These are phyloP conservation scores for Reticulascus tulasneorum DNA, from an alignment of 2,329 filamentous ascomycete genomes.

Conservation along the genomic window DNA sequence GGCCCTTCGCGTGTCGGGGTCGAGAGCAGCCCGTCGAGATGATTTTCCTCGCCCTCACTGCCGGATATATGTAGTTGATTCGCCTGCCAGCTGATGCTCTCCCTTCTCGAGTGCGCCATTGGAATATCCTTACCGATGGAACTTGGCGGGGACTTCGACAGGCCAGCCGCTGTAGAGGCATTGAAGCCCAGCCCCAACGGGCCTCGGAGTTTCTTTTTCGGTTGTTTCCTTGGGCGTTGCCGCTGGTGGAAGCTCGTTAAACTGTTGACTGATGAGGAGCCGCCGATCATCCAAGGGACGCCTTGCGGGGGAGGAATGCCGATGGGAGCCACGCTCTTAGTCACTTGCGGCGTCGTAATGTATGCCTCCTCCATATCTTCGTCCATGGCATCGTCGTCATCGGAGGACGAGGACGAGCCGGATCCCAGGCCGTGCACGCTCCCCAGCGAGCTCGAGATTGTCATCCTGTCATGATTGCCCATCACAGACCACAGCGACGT, in stretches of 20 bases:
- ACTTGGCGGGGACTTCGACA: constrained; percentile 73
- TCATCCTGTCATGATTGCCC: constrained; percentile 64
- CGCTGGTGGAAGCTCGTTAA: constrained; percentile 81
- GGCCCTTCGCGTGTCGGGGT: constrained; percentile 46
- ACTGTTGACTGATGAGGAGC: constrained; percentile 69
- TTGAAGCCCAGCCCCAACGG: constrained; percentile 49
- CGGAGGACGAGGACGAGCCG: constrained; percentile 72
- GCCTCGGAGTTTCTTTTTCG: constrained; percentile 50
- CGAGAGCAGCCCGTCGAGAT: constrained; percentile 37
- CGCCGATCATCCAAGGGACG: constrained; percentile 60
- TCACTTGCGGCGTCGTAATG: constrained; percentile 75
- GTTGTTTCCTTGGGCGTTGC: constrained; percentile 66
- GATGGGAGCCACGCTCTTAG: constrained; percentile 50
- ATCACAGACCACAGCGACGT: constrained; percentile 70
- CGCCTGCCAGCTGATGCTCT: constrained; percentile 87
- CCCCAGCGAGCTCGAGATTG: constrained; percentile 73
- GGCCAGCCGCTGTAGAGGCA: constrained; percentile 30
- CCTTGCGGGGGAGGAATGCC: constrained; percentile 44
- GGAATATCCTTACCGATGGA: constrained; percentile 29
- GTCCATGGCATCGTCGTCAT: constrained; percentile 67
- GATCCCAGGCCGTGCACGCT: constrained; percentile 71
- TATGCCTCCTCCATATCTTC: constrained; percentile 77
- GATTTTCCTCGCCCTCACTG: constrained; percentile 65
- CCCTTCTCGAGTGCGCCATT: constrained; percentile 59
- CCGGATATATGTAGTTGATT: constrained; percentile 81